Conservation (phyloP, 75 land plant species). For the Picea sitchensis region DNA sequence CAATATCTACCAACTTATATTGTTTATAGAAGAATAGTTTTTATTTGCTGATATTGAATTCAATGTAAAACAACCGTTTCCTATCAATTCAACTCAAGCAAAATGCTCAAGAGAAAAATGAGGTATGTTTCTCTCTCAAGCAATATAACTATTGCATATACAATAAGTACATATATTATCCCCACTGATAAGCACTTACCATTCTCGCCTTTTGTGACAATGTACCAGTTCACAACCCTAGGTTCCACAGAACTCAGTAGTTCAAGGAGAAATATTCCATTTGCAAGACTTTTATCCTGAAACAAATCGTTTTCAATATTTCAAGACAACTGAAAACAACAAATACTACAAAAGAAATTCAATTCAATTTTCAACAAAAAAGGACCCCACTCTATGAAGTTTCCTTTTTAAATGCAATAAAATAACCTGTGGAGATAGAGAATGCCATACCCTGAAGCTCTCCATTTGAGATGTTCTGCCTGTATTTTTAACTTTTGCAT, state of each 20-base stretch:
- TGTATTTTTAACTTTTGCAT: constrained; percentile 61
- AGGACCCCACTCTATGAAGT: neutral
- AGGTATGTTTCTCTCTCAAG: too few species aligned
- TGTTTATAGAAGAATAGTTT: too few species aligned
- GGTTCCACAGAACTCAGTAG: constrained; percentile 91
- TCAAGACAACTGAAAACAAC: neutral
- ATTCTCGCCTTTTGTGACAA: constrained; percentile 82
- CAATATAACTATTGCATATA: too few species aligned
- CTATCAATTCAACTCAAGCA: too few species aligned
- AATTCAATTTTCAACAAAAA: neutral
- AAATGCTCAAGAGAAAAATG: too few species aligned
- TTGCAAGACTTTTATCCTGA: constrained; percentile 85
- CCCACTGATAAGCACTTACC: constrained; percentile 37
- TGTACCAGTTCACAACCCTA: constrained; percentile 88
- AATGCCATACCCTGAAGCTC: constrained; percentile 56
- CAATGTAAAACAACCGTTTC: too few species aligned
- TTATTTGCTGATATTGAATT: too few species aligned
- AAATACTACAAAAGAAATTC: neutral
- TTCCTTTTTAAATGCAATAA: neutral
- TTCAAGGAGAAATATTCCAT: constrained; percentile 85
- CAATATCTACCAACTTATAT: too few species aligned
- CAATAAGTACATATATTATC: too few species aligned
- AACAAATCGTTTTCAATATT: constrained; percentile 2
- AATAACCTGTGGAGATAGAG: neutral
- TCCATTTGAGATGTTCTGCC: constrained; percentile 68